A percentile compares a stretch with the other conserved stretches of the same genome.
phyloP scores from a whole-genome alignment of 306 rosid genomes.

The Ormosia emarginata region DNA sequence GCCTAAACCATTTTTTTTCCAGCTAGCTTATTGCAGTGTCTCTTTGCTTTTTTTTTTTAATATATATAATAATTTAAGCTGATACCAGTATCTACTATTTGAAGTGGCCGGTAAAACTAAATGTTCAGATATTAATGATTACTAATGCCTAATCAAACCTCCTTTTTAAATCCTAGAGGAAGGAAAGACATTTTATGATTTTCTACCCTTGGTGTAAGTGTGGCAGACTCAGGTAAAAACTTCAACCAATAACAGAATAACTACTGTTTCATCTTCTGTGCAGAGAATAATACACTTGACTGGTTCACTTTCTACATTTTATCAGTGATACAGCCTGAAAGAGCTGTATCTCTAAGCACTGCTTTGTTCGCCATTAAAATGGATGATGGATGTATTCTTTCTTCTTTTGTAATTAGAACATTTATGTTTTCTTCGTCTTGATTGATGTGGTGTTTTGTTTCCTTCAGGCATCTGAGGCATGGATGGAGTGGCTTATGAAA shows the following conservation, averaged over 20 bases:
- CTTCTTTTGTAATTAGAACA: neutral
- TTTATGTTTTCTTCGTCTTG: neutral
- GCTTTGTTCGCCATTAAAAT: neutral
- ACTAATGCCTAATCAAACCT: neutral
- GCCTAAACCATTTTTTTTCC: neutral
- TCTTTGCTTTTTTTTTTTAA: neutral
- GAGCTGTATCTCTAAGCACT: neutral
- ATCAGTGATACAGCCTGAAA: neutral
- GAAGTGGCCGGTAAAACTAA: neutral
- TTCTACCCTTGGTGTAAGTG: neutral
- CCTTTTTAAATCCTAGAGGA: neutral
- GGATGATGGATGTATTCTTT: neutral
- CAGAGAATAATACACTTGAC: neutral
- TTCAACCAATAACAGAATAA: neutral
- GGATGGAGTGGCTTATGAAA: slow-evolving; percentile 97
- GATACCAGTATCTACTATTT: neutral
- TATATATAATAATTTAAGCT: neutral
- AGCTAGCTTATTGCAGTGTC: neutral
- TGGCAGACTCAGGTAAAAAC: neutral
- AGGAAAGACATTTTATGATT: neutral
- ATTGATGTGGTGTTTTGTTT: slow-evolving; percentile 21
- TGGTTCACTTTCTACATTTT: neutral
- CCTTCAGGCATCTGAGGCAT: slow-evolving; percentile 89
- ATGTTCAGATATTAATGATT: neutral
- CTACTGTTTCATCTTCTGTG: neutral